A percentile compares a stretch with the other conserved stretches of the same genome.
phyloP scores from a whole-genome alignment of 2,329 filamentous ascomycete genomes.

The Penicillium sp. region DNA sequence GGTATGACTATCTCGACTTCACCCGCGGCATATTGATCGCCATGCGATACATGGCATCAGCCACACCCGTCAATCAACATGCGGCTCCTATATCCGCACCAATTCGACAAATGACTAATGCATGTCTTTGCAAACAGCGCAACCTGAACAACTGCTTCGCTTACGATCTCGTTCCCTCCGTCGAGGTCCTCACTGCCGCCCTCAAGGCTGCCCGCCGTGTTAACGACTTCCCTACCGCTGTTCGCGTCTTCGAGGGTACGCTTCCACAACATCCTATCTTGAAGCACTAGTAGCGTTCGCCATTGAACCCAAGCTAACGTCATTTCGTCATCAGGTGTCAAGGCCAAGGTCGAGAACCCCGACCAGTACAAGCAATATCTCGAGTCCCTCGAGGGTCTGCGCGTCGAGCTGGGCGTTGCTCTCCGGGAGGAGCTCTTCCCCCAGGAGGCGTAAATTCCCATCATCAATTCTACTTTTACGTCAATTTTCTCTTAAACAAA shows the following conservation, averaged over 20 bases:
- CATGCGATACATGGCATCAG: slow-evolving; percentile 17
- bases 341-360: slow-evolving; percentile 99
- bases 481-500: slow-evolving; percentile 25
- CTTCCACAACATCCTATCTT: slow-evolving; percentile 29
- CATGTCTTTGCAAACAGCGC: slow-evolving; percentile 52
- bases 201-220: slow-evolving; percentile 92
- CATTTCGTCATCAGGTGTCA: slow-evolving; percentile 66
- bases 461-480: slow-evolving; percentile 21
- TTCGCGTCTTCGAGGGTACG: slow-evolving; percentile 96
- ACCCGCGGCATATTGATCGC: slow-evolving; percentile 16
- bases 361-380: slow-evolving; percentile 96
- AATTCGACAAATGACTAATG: slow-evolving; percentile 13
- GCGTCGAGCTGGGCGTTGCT: slow-evolving; percentile 87
- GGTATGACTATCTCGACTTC: slow-evolving; percentile 56
- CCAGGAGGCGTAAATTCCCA: slow-evolving; percentile 43
- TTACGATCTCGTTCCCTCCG: slow-evolving; percentile 97
- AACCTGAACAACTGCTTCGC: slow-evolving; percentile 99
- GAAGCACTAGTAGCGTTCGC: neutral
- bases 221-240: slow-evolving; percentile 97
- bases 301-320: slow-evolving; percentile 3
- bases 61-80: slow-evolving; percentile 2
- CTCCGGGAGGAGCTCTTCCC: slow-evolving; percentile 94
- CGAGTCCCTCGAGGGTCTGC: slow-evolving; percentile 83
- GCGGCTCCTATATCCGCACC: neutral
- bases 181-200: slow-evolving; percentile 84